Percentiles rank a stretch among this genome's conserved stretches.
phyloP scores from a whole-genome alignment of 176 grass and related monocot genomes.

The sorghum (Sorghum bicolor) region DNA sequence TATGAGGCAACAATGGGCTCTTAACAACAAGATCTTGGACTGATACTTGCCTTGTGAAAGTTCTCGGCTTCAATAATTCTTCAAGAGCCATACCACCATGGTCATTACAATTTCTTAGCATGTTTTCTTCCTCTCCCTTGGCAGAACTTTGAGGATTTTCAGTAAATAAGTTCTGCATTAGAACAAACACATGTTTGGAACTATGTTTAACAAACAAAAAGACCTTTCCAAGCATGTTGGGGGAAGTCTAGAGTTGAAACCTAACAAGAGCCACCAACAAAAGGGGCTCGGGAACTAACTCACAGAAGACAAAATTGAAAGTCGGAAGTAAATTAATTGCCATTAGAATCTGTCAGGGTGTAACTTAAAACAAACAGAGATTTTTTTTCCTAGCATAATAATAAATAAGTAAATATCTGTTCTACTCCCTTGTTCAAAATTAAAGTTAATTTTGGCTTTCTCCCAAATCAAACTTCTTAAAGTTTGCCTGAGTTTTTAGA shows the following conservation, averaged over 20 bases:
- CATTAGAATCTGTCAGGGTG: neutral
- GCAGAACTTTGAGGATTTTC: constrained; percentile 21
- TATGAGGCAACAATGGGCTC: neutral
- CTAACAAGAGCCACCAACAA: no score
- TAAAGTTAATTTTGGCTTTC: no score
- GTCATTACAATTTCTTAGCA: constrained; percentile 23
- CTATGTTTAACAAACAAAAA: neutral
- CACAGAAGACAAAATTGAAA: neutral
- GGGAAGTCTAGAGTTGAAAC: no score
- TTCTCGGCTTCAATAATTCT: constrained; percentile 50
- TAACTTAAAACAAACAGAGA: neutral
- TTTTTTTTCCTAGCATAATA: neutral
- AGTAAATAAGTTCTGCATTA: constrained; percentile 25
- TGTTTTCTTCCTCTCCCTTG: constrained; percentile 16
- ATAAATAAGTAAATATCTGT: neutral
- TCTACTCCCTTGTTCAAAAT: no score
- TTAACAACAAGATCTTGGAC: neutral
- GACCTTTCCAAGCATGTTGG: no score
- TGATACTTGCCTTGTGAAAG: constrained; percentile 53
- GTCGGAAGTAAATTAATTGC: neutral
- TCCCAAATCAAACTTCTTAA: no score
- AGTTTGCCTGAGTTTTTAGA: no score
- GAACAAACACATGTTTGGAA: neutral
- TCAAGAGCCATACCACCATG: constrained; percentile 28
- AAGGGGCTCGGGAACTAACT: no score